Evolutionary conservation across 1,284 basidiomycete species (phyloP).

Genomic region (Cryptococcus maquisensis): DNA sequence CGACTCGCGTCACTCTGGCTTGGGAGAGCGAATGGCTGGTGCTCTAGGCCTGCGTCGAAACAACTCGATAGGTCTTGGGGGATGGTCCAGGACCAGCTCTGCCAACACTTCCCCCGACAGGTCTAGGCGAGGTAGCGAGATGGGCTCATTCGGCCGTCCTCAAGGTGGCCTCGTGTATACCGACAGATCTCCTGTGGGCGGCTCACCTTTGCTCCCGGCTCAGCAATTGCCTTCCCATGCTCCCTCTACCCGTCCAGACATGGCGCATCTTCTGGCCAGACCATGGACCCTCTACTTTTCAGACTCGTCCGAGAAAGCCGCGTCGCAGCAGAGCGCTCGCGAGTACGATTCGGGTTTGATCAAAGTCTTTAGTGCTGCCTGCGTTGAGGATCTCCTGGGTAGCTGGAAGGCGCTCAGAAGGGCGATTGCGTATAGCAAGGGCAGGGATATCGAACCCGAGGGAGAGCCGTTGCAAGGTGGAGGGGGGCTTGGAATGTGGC

Average conservation of each 20-base stretch:
- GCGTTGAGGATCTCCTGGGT: conserved; percentile 28
- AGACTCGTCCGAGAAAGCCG: conserved; percentile 5
- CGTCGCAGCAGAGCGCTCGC: not conserved
- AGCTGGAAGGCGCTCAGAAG: conserved; percentile 35
- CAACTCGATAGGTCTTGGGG: not conserved
- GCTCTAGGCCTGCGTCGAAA: not conserved
- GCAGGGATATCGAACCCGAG: conserved; percentile 16
- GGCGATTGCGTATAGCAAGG: conserved; percentile 13
- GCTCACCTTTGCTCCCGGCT: no score
- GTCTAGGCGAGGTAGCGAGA: no score
- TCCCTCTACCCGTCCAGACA: no score
- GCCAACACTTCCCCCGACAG: no score
- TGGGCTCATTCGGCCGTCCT: no score
- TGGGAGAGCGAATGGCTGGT: not conserved
- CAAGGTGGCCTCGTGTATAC: no score
- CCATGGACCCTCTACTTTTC: conserved; percentile 14
- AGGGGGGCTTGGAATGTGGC: conserved; percentile 25
- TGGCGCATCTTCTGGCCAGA: no score
- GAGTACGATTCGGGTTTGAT: conserved; percentile 29
- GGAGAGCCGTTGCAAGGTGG: conserved; percentile 10
- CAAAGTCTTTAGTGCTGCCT: conserved; percentile 21
- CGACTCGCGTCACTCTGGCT: not conserved
- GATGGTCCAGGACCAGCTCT: no score
- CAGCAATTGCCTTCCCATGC: no score
- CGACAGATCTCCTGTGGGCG: no score